phyloP scores from a whole-genome alignment of 805 yeast species.

The Komagataella mondaviorum region DNA sequence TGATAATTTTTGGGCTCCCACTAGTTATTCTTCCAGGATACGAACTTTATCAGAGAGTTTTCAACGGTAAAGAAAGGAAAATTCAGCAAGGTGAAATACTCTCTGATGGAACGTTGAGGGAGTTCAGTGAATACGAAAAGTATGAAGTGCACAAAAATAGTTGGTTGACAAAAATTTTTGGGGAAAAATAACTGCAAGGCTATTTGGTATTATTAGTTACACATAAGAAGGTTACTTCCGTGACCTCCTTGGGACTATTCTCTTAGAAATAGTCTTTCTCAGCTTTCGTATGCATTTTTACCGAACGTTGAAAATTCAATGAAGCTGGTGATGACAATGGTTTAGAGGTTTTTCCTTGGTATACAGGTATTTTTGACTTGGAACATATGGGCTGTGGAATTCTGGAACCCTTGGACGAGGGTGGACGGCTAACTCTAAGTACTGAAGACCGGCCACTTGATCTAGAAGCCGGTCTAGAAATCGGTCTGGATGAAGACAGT shows the following conservation, averaged over 20 bases:
- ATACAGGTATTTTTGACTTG: neutral
- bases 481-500: neutral
- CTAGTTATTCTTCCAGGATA: constrained; percentile 15
- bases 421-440: neutral
- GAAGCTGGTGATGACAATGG: neutral
- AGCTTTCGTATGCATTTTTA: neutral
- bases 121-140: constrained; percentile 28
- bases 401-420: neutral
- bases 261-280: neutral
- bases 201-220: neutral
- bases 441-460: neutral
- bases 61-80: constrained; percentile 26
- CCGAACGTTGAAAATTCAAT: neutral
- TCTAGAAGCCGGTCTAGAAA: neutral
- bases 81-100: constrained; percentile 30
- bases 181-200: constrained; percentile 16
- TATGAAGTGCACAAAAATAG: constrained; percentile 20
- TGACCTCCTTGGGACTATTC: neutral
- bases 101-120: constrained; percentile 30
- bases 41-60: constrained; percentile 18
- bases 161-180: constrained; percentile 28
- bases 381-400: neutral
- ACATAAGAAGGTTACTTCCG: neutral
- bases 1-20: constrained; percentile 17
- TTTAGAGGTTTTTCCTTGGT: neutral